Base-by-base conservation (phyloP, 805 yeast genomes). In the Candida multigemmis region DNA sequence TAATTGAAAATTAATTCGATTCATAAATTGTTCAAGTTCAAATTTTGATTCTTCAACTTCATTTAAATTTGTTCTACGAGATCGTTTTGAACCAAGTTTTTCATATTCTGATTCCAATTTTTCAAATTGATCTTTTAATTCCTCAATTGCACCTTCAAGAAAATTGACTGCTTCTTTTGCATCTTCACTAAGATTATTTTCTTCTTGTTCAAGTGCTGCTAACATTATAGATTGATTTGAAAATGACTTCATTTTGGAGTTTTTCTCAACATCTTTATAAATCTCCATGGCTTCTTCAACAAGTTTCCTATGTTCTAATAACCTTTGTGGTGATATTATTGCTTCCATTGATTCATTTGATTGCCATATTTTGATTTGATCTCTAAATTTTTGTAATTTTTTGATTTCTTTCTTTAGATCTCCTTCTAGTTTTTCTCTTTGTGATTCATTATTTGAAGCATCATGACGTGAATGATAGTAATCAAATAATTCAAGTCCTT, bases 281-380 rank as follows among this genome's bases (percentile, higher is more conserved):
- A 53, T 53, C 31, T 60, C 67, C 67, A 62, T 60, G 13, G 67
- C 65, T 35, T 58, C 66, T 28, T 60, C 68, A 14, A 62, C 62
- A 15, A 53, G 40, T 32, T 50, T 42, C 30, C 63, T 50, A 33
- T 59, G 55, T 26, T 60, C 66, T 21, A 50, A 56, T 21, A 55
- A 41, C 36, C 48, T 48, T 19, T 33, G 28, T 16, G 51, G 42
- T 8, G 47, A 37, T 12, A 48, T 46, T 17, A 47, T 38, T 9
- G 48, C 53, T 31, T 46, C 51, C 14, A 46, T 38, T 4, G 41
- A 27, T 21, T 51, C 57, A 37, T 53, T 48, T 41, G 53, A 58
- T 35, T 60, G 66, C 68, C 68, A 62, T 22, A 49, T 54, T 30
- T 62, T 62, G 36, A 62, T 62, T 34, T 60, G 61, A 32, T 62